phyloP scores from a whole-genome alignment of 1,284 basidiomycete genomes.

The Anthracocystis setariae region DNA sequence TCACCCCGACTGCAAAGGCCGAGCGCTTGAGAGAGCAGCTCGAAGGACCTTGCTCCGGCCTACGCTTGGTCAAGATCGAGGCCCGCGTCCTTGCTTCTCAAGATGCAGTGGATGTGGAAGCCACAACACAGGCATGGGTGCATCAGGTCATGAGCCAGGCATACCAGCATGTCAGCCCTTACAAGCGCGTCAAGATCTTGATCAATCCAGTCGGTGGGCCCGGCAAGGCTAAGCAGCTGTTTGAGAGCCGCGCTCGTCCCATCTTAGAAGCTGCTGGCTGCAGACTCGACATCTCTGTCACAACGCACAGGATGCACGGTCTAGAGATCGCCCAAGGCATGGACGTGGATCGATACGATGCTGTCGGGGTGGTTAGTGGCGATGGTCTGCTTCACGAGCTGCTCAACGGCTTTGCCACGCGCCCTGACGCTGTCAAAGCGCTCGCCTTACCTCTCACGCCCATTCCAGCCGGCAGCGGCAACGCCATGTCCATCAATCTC shows the following conservation, averaged over 20 bases:
- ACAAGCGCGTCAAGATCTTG: constrained; percentile 71
- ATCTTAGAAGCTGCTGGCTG: constrained; percentile 82
- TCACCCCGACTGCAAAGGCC: constrained; percentile 13
- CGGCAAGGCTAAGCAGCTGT: constrained; percentile 77
- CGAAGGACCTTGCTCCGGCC: constrained; percentile 53
- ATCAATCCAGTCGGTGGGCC: constrained; percentile 89
- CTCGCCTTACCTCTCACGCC: constrained; percentile 81
- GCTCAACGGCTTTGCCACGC: constrained; percentile 86
- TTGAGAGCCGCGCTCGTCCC: constrained; percentile 78
- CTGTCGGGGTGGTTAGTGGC: constrained; percentile 84
- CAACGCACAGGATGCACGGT: constrained; percentile 74
- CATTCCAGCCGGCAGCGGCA: constrained; percentile 87
- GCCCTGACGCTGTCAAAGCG: constrained; percentile 77
- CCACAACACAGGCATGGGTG: constrained; percentile 38
- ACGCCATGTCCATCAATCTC: constrained; percentile 80
- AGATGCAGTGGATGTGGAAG: constrained; percentile 24
- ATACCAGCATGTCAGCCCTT: constrained; percentile 36
- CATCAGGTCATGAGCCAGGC: constrained; percentile 43
- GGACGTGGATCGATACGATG: constrained; percentile 73
- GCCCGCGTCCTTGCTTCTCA: constrained; percentile 29
- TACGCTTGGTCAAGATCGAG: constrained; percentile 60
- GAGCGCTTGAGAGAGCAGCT: constrained; percentile 44
- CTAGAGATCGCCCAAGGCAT: constrained; percentile 76
- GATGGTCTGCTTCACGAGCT: constrained; percentile 91
- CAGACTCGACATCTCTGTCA: constrained; percentile 74